Evolutionary conservation across 208 protist species (phyloP).

Genomic region (Acanthamoeba triangularis): DNA sequence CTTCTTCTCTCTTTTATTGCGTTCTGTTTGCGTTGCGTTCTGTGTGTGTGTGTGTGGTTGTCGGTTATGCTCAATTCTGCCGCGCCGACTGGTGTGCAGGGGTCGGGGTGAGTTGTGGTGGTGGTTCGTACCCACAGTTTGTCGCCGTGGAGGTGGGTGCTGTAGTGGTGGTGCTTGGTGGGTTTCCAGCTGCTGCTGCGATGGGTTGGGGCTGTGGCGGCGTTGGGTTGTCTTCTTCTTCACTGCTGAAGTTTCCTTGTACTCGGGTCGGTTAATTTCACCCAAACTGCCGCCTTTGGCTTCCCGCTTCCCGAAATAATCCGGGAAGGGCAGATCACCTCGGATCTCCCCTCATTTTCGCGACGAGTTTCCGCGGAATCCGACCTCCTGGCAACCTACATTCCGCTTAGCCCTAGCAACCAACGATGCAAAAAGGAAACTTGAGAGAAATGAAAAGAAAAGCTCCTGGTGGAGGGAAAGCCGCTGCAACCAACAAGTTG

Average conservation of each 20-base stretch:
- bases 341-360: neutral
- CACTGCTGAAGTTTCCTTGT: neutral
- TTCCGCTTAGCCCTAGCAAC: no score
- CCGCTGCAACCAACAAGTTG: no score
- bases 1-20: neutral
- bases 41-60: neutral
- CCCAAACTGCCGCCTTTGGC: neutral
- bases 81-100: no score
- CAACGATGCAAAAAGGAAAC: no score
- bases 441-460: no score
- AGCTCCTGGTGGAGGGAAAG: no score
- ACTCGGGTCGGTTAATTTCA: neutral
- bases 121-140: neutral
- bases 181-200: neutral
- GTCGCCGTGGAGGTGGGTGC: neutral
- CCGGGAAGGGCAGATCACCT: neutral
- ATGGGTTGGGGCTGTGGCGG: neutral
- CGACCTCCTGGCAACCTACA: neutral
- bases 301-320: neutral
- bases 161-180: neutral
- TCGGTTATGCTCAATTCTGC: neutral
- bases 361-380: neutral
- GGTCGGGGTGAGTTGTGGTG: neutral
- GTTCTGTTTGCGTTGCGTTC: neutral
- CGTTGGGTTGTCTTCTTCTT: neutral